Conservation (phyloP, 169 alveolate genomes). For the Besnoitia besnoiti region DNA sequence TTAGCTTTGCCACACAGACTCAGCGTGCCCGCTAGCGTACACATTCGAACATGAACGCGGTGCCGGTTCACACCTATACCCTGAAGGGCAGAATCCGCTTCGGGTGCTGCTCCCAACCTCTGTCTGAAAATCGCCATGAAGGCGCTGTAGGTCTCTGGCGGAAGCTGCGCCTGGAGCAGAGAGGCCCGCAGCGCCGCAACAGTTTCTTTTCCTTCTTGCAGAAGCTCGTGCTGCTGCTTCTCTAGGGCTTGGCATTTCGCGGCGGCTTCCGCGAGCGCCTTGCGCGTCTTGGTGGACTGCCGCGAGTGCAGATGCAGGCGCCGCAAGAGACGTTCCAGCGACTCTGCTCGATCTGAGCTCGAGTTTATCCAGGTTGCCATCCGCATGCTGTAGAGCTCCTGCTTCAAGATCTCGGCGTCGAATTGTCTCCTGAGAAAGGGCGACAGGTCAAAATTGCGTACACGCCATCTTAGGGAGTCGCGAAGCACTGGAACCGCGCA, state of each 20-base stretch:
- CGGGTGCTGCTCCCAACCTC: not conserved
- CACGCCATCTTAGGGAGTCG: no score
- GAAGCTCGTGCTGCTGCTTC: not conserved
- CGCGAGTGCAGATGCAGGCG: not conserved
- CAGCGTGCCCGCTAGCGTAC: no score
- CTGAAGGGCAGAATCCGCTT: no score
- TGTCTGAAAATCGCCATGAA: not conserved
- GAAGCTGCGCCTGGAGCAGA: not conserved
- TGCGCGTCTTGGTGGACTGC: not conserved
- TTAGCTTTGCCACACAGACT: no score
- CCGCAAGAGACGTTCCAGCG: slow-evolving; percentile 11
- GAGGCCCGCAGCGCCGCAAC: not conserved
- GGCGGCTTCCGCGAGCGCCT: not conserved
- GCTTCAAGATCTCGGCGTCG: slow-evolving; percentile 8
- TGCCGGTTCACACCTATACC: no score
- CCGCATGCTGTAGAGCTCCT: not conserved
- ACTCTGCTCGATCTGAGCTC: not conserved
- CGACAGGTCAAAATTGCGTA: no score
- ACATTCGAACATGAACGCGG: no score
- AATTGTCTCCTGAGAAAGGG: not conserved
- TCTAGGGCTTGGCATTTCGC: not conserved
- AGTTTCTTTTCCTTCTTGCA: not conserved
- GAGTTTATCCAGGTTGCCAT: not conserved
- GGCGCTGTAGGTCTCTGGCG: not conserved
- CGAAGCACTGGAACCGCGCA: no score